Evolutionary conservation across 371 early-diverging fungal genomes (phyloP).

Genomic region (Lichtheimia hyalospora): DNA sequence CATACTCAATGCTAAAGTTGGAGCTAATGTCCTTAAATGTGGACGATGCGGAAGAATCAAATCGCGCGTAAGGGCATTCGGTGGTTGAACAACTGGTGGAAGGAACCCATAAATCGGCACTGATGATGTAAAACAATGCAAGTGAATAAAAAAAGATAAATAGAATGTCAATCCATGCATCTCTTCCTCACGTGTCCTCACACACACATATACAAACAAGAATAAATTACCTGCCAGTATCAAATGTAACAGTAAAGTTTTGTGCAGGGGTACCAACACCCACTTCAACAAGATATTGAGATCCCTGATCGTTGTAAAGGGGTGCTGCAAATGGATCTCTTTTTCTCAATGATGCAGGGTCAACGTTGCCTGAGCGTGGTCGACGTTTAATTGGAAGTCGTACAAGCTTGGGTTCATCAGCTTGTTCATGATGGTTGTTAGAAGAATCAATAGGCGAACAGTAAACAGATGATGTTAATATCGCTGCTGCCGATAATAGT

Average conservation of each 20-base stretch:
- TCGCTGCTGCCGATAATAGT: too few relatives aligned
- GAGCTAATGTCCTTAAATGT: conserved; percentile 25
- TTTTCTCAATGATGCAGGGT: not conserved
- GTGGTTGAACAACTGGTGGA: conserved; percentile 29
- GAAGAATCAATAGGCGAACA: too few relatives aligned
- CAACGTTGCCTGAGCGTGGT: too few relatives aligned
- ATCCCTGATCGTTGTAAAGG: conserved; percentile 37
- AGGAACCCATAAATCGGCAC: conserved; percentile 51
- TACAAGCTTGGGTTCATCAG: too few relatives aligned
- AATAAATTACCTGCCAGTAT: conserved; percentile 48
- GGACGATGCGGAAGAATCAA: conserved; percentile 22
- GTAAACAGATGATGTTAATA: too few relatives aligned
- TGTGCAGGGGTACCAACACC: conserved; percentile 43
- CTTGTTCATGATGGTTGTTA: too few relatives aligned
- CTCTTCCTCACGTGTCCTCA: not conserved
- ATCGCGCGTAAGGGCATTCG: conserved; percentile 35
- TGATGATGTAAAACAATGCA: conserved; percentile 3
- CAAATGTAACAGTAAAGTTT: conserved; percentile 39
- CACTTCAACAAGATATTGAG: conserved; percentile 36
- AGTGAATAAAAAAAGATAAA: not conserved
- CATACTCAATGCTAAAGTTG: conserved; percentile 30
- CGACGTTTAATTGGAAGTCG: too few relatives aligned
- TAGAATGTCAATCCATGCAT: not conserved
- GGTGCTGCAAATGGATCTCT: not conserved
- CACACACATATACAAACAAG: not conserved